Base-by-base conservation (phyloP, 345 rosid genomes). In the Arabidopsis arenosa region DNA sequence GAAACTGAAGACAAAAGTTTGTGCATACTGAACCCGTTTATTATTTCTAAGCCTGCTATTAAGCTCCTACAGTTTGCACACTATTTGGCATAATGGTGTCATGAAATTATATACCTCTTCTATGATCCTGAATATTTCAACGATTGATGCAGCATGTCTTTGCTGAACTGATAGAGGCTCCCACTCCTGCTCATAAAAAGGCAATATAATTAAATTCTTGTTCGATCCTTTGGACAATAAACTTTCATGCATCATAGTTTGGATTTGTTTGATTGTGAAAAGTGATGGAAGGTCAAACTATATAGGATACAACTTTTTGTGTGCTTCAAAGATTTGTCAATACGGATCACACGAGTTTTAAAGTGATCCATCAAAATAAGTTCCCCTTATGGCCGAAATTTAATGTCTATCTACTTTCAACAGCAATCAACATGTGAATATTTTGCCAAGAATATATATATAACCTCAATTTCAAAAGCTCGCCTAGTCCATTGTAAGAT, bases 51-150 rank as follows among this genome's bases (percentile, higher is more conserved):
- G 52, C 30, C 57, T 53, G 48, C 41, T 69, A 15, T 33, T 39
- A 76, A 54, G 59, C 58, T 70, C 58, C 63, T 15, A 48, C 41
- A 51, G 60, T 57, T 21, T 21, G 66, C 37, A 59, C 57, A 49
- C 39, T 65, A 43, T 49, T 72, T 67, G 15, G 15, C 28, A 21
- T 23, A 66, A 51, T 52, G 35, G 43, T 60, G 58, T 66, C 59
- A 73, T 43, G 52, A 47, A 33, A 60, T 40, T 51, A 54, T 54
- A 49, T 84, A 95, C 99, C 99, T 95, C 97, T 82, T 95, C 99
- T 58, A 95, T 80, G 21, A 95, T 95, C 86, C 99, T 90, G 72
- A 95, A 95, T 78, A 95, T 92, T 87, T 95, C 99, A 64, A 95
- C 83, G 68, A 89, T 80, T 33, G 99, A 95, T 73, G 90, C 85